Evolutionary conservation across 1,139 yeast species (phyloP).

Genomic region (Wickerhamomyces sp.): DNA sequence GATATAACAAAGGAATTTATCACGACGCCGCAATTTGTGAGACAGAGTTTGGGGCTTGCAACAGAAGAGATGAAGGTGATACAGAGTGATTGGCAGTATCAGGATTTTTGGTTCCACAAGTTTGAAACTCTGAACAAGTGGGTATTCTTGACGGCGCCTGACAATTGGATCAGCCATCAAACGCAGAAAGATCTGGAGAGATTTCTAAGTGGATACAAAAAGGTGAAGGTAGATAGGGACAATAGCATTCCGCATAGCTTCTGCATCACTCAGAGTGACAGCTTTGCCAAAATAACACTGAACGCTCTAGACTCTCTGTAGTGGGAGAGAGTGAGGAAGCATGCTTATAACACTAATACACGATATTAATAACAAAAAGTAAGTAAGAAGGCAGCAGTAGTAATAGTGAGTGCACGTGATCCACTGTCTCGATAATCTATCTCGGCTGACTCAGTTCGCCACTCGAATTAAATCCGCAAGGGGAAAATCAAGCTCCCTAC

Average conservation of each 20-base stretch:
- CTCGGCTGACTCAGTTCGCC: no score
- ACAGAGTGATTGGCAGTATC: slow-evolving; percentile 35
- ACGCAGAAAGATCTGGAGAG: slow-evolving; percentile 39
- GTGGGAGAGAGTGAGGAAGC: no score
- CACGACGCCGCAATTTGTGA: slow-evolving; percentile 36
- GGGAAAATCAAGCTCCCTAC: no score
- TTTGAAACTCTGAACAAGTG: slow-evolving; percentile 35
- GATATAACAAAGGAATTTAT: slow-evolving; percentile 40
- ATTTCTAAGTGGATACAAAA: slow-evolving; percentile 29
- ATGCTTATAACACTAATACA: no score
- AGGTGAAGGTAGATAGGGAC: slow-evolving; percentile 31
- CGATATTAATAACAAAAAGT: no score
- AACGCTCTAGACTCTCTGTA: no score
- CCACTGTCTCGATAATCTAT: no score
- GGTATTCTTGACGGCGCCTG: slow-evolving; percentile 51
- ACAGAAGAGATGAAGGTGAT: slow-evolving; percentile 51
- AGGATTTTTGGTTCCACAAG: slow-evolving; percentile 43
- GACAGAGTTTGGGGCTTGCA: slow-evolving; percentile 52
- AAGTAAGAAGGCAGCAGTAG: no score
- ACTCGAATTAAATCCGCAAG: no score
- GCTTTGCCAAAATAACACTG: slow-evolving; percentile 42
- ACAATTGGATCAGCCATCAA: slow-evolving; percentile 55
- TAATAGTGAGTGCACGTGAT: no score
- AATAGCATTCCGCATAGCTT: slow-evolving; percentile 48
- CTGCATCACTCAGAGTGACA: slow-evolving; percentile 49